Conservation (phyloP, 352 stramenopile genomes). For the Nothophytophthora sp. region DNA sequence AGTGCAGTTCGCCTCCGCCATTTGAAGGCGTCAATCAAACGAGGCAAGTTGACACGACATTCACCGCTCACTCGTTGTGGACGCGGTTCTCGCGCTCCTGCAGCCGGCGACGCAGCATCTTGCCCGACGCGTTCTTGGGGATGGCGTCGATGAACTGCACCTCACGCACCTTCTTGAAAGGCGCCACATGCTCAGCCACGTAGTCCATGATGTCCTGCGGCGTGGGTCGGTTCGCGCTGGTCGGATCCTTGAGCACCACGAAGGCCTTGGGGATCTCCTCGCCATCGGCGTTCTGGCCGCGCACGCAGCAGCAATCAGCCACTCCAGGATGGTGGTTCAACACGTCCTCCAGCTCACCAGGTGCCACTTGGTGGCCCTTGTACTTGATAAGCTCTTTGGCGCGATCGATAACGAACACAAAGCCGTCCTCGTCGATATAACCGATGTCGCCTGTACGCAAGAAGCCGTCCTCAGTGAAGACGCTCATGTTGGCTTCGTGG, state of each 20-base stretch:
- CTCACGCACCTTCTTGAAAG: constrained; percentile 88
- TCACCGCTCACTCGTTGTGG: constrained; percentile 9
- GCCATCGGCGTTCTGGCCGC: constrained; percentile 63
- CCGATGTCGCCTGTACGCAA: constrained; percentile 90
- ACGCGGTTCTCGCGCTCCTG: constrained; percentile 38
- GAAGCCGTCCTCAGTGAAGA: constrained; percentile 80
- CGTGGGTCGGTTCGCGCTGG: constrained; percentile 29
- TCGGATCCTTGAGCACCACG: constrained; percentile 70
- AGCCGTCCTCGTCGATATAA: constrained; percentile 92
- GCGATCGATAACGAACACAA: constrained; percentile 91
- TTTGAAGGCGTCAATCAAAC: too few species aligned
- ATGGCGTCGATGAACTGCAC: constrained; percentile 91
- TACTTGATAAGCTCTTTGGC: constrained; percentile 96
- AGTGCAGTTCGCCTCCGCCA: constrained; percentile 1
- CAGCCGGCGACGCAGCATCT: constrained; percentile 89
- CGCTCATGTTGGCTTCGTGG: constrained; percentile 78
- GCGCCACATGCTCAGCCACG: constrained; percentile 78
- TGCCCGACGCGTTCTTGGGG: constrained; percentile 89
- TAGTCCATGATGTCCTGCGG: constrained; percentile 82
- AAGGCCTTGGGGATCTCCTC: constrained; percentile 92
- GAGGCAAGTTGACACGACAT: too few species aligned
- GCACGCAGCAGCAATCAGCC: constrained; percentile 75
- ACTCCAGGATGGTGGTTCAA: constrained; percentile 82
- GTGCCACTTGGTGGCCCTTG: constrained; percentile 91
- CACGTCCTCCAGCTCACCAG: constrained; percentile 91